Percentiles rank a stretch among this genome's conserved stretches.
Evolutionary conservation across 2,329 filamentous ascomycete species (phyloP).

Genomic region (Aspergillus sp.): DNA sequence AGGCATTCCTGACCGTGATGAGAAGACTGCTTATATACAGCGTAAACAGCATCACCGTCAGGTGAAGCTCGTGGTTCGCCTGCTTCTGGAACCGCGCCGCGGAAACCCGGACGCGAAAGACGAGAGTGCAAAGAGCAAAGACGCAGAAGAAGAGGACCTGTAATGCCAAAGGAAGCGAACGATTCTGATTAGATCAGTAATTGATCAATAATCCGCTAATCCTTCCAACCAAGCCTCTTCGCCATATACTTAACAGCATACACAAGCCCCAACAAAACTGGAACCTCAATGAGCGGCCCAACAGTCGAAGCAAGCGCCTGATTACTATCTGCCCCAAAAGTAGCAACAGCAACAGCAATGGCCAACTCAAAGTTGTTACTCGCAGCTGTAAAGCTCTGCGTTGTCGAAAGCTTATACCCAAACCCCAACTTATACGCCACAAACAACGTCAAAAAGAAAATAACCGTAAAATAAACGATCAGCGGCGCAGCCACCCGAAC

Average conservation of each 20-base stretch:
- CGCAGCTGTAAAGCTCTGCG: conserved; percentile 83
- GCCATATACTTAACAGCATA: conserved; percentile 59
- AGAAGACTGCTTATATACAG: background rate
- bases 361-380: conserved; percentile 94
- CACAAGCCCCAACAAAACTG: conserved; percentile 73
- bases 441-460: conserved; percentile 70
- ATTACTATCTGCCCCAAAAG: conserved; percentile 73
- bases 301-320: conserved; percentile 82
- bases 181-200: no score
- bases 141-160: background rate
- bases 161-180: background rate
- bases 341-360: conserved; percentile 81
- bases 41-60: background rate
- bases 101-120: background rate
- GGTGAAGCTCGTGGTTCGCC: background rate
- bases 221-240: conserved; percentile 16
- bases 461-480: conserved; percentile 73
- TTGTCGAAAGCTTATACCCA: conserved; percentile 67
- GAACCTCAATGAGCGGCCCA: conserved; percentile 82
- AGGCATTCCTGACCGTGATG: background rate
- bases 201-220: background rate
- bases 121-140: background rate
- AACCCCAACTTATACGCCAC: conserved; percentile 66
- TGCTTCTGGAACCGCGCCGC: background rate
- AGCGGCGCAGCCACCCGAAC: conserved; percentile 78